These are phyloP conservation scores for Alternaria metachromatica DNA, from an alignment of 2,329 filamentous ascomycete genomes.

Conservation along the genomic window DNA sequence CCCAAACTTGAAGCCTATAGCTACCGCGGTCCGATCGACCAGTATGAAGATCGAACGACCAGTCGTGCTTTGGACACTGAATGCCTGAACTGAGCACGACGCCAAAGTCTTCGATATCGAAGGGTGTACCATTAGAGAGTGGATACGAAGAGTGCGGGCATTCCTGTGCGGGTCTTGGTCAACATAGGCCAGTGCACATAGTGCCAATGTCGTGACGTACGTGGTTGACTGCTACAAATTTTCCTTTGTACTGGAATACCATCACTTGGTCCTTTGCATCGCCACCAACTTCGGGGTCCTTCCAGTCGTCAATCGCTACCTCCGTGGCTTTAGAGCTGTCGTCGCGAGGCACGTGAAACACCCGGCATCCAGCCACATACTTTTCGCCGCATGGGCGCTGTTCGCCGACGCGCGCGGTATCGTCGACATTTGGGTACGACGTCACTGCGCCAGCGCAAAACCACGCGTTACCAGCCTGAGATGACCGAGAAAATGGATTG, in stretches of 20 bases:
- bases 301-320: constrained; percentile 37
- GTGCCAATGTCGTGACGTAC: constrained; percentile 48
- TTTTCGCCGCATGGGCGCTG: constrained; percentile 22
- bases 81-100: constrained; percentile 67
- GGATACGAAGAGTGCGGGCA: constrained; percentile 74
- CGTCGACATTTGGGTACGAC: constrained; percentile 28
- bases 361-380: constrained; percentile 27
- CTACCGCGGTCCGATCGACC: constrained; percentile 67
- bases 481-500: constrained; percentile 28
- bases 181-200: background rate
- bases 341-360: constrained; percentile 32
- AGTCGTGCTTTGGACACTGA: constrained; percentile 72
- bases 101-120: constrained; percentile 78
- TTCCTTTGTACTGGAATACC: constrained; percentile 68
- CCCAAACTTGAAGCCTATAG: constrained; percentile 69
- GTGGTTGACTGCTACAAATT: constrained; percentile 72
- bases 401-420: constrained; percentile 20
- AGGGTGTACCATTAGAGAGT: constrained; percentile 66
- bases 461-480: constrained; percentile 32
- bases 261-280: constrained; percentile 64
- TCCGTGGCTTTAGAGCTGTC: constrained; percentile 26
- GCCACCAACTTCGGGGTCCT: constrained; percentile 24
- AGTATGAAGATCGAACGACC: constrained; percentile 73
- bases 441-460: constrained; percentile 29
- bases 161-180: constrained; percentile 18